Percentiles rank a stretch among this genome's conserved stretches.
These are phyloP conservation scores for Aspergillus ochraceus DNA, from an alignment of 2,329 filamentous ascomycete species.

Conservation along the genomic window DNA sequence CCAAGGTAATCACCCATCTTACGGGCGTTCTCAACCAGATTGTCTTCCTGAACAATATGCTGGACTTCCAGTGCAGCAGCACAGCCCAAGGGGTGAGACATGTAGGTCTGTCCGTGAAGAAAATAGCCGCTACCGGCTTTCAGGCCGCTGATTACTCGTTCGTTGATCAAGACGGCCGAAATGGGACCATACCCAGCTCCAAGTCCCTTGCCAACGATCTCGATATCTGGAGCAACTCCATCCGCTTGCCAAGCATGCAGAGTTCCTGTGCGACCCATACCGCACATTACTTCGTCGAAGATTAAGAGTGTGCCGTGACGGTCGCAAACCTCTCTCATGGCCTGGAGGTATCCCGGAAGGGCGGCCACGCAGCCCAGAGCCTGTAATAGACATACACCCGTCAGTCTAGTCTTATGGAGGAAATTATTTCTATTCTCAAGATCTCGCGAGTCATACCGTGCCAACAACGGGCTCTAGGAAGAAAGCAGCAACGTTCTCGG, in stretches of 20 bases:
- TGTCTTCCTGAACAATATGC: conserved; percentile 56
- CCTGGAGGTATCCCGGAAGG: conserved; percentile 64
- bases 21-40: conserved; percentile 49
- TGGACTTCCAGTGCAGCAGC: conserved; percentile 59
- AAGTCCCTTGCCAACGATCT: conserved; percentile 57
- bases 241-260: conserved; percentile 55
- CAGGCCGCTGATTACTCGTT: conserved; percentile 44
- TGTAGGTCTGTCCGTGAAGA: conserved; percentile 59
- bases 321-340: conserved; percentile 65
- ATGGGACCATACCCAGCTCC: conserved; percentile 44
- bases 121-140: conserved; percentile 43
- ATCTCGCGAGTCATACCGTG: conserved; percentile 42
- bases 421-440: too few relatives aligned
- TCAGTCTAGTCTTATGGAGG: too few relatives aligned
- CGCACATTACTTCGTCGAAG: conserved; percentile 68
- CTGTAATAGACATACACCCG: background rate
- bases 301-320: conserved; percentile 69
- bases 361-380: conserved; percentile 64
- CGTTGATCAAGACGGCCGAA: conserved; percentile 52
- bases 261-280: conserved; percentile 50
- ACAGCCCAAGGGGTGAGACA: conserved; percentile 54
- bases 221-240: conserved; percentile 54
- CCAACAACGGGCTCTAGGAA: conserved; percentile 71
- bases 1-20: conserved; percentile 13
- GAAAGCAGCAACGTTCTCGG: conserved; percentile 67